Base-by-base conservation (phyloP, 163 green algal genomes). In the Scenedesmus sp. region DNA sequence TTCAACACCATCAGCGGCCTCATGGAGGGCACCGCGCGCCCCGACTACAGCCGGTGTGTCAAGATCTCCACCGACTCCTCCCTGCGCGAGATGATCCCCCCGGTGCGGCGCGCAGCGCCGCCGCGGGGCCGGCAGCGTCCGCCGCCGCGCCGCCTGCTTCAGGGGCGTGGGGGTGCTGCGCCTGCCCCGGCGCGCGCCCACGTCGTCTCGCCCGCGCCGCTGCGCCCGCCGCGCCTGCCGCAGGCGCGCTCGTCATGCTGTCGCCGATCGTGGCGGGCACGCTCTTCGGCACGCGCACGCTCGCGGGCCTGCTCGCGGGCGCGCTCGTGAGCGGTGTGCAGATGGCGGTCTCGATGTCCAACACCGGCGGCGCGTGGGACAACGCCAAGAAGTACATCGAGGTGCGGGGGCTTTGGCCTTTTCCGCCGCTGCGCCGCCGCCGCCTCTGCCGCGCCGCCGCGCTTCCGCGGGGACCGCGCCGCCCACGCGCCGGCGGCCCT, bases 311-410 rank as follows among this genome's bases (percentile, higher is more conserved):
- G 70, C 89, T 99, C 65, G 92, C 92, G 2, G 97, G 97, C 73
- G 88, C 89, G 2, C 91, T 99, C 34, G 95, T 99, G 28, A 97
- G 90, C 44, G 95, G 95, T 57, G 96, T 99, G 75, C 96, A 99
- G 93, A 96, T 99, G 87, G 97, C 97, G 28, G 92, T 99, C 33
- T 98, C 92, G 78, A 97, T 98, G 90, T 97, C 91, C 90, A 99
- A 99, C 93, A 98, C 97, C 60, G 97, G 97, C 48, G 95, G 97
- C 64, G 96, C 96, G 7, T 99, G 96, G 95, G 96, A 99, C 89
- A 99, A 99, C 77, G 95, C 96, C 78, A 99, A 99, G 94, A 99
- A 99, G 91, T 98, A 97, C 84, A 92, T 98, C 10, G 95, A 97
- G 84, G 89, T 92, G 75, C 51, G 75, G 39, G n/a, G n/a, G n/a